Evolutionary conservation across 345 rosid species (phyloP).

Genomic region (Euphorbia pulcherrima): DNA sequence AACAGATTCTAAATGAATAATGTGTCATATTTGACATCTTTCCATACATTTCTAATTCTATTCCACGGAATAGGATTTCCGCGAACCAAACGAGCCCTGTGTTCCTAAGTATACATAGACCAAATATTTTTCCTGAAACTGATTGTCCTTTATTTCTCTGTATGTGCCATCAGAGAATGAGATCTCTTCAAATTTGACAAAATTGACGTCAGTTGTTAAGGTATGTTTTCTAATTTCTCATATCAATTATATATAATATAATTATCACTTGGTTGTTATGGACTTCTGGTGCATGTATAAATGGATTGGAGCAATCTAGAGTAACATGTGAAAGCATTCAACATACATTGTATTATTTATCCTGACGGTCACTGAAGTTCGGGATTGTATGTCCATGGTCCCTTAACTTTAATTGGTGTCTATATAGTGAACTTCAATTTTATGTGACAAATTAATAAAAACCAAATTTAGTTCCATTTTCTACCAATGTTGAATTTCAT

Average conservation of each 20-base stretch:
- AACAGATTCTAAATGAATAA: too few species aligned
- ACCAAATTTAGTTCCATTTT: too few species aligned
- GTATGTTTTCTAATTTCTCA: conserved; percentile 22
- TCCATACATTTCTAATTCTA: too few species aligned
- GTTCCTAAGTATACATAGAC: too few species aligned
- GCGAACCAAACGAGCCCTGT: too few species aligned
- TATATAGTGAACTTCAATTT: too few species aligned
- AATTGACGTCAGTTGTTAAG: conserved; percentile 27
- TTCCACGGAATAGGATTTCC: too few species aligned
- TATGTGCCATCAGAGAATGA: conserved; percentile 29
- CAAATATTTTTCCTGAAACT: neutral
- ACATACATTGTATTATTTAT: neutral
- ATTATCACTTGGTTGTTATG: neutral
- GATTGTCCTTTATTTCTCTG: conserved; percentile 14
- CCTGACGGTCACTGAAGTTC: neutral
- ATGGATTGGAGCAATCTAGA: neutral
- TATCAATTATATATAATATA: neutral
- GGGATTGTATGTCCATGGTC: too few species aligned
- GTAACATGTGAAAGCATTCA: neutral
- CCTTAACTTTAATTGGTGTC: too few species aligned
- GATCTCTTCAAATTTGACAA: conserved; percentile 21
- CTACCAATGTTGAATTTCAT: too few species aligned
- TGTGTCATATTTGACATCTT: too few species aligned
- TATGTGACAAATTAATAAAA: too few species aligned
- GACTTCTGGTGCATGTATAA: neutral